phyloP scores from a whole-genome alignment of 306 rosid species.

The Acacia melanoxylon region DNA sequence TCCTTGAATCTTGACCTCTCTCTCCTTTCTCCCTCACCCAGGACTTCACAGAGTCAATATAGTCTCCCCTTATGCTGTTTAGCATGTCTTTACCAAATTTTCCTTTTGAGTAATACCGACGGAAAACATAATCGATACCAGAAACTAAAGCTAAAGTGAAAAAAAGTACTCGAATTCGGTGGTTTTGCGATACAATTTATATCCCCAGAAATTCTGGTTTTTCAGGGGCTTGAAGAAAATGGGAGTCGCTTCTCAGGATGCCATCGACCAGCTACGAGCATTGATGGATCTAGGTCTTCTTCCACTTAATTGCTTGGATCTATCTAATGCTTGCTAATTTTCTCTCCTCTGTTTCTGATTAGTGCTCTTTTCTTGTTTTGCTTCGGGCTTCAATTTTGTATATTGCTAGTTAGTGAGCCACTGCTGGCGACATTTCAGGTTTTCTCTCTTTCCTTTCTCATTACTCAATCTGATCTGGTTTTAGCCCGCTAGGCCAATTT shows the following conservation, averaged over 20 bases:
- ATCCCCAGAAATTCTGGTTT: background rate
- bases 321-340: background rate
- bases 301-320: slow-evolving; percentile 28
- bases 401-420: slow-evolving; percentile 71
- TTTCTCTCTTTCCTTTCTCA: slow-evolving; percentile 1
- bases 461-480: slow-evolving; percentile 33
- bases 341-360: background rate
- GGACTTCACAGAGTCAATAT: background rate
- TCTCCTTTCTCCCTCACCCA: background rate
- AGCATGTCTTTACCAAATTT: background rate
- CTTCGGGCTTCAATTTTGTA: slow-evolving; percentile 7
- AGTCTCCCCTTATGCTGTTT: background rate
- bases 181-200: background rate
- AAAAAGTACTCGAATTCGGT: slow-evolving; percentile 5
- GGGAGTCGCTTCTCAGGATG: slow-evolving; percentile 77
- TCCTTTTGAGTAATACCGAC: background rate
- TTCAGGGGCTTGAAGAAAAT: slow-evolving; percentile 43
- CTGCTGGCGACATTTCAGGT: slow-evolving; percentile 83
- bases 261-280: slow-evolving; percentile 59
- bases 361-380: background rate
- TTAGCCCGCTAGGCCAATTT: slow-evolving; percentile 7
- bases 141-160: background rate
- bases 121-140: background rate
- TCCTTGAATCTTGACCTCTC: slow-evolving; percentile 40
- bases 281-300: slow-evolving; percentile 73